phyloP scores from a whole-genome alignment of 2,329 filamentous ascomycete species.

The Phaeosphaeria sp. region DNA sequence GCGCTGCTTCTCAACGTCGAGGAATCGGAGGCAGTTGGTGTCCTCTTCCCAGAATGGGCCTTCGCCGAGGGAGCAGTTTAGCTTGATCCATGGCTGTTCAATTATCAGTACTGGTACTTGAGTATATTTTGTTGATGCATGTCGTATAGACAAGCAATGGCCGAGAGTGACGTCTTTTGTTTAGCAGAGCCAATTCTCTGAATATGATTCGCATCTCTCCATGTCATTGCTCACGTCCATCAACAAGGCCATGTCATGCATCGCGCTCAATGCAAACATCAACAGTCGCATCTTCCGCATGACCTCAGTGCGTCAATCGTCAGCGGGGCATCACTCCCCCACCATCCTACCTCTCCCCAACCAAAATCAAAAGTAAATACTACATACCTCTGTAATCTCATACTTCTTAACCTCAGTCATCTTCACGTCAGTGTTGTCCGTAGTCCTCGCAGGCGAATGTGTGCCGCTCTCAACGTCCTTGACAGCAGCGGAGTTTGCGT shows the following conservation, averaged over 20 bases:
- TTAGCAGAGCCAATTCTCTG: not conserved
- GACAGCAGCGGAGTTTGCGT: slow-evolving; percentile 16
- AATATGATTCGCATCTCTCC: not conserved
- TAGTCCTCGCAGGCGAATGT: slow-evolving; percentile 18
- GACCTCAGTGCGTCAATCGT: slow-evolving; percentile 34
- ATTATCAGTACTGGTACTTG: slow-evolving; percentile 18
- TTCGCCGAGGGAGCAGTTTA: slow-evolving; percentile 73
- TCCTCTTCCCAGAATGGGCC: slow-evolving; percentile 75
- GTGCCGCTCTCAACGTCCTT: slow-evolving; percentile 22
- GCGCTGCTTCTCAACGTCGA: slow-evolving; percentile 81
- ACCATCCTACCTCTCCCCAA: slow-evolving; percentile 16
- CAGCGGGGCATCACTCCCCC: slow-evolving; percentile 39
- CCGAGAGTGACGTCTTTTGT: not conserved
- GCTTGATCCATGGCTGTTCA: slow-evolving; percentile 61
- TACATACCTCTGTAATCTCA: slow-evolving; percentile 46
- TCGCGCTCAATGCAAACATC: not conserved
- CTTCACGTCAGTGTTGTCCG: slow-evolving; percentile 12
- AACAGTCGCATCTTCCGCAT: slow-evolving; percentile 5
- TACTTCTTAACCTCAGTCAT: slow-evolving; percentile 45
- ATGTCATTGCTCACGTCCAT: not conserved
- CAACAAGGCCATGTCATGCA: not conserved
- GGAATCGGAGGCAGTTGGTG: slow-evolving; percentile 73
- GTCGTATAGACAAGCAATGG: not conserved
- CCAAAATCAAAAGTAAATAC: not conserved
- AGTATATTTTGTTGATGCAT: not conserved